phyloP scores from a whole-genome alignment of 441 rosid species.

The Gossypium trilobum region DNA sequence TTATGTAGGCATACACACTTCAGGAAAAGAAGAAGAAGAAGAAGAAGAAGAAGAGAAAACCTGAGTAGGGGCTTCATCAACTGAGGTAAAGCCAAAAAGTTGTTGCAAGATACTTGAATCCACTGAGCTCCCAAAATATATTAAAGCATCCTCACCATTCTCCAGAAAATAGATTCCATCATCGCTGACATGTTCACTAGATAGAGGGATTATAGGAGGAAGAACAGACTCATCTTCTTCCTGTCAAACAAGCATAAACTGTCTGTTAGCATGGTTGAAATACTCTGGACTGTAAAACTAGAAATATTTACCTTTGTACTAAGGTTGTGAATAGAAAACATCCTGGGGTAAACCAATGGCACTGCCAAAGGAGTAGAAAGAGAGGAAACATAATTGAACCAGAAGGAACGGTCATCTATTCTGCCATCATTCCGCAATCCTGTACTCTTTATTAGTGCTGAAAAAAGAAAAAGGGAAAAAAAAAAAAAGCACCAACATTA shows the following conservation, averaged over 20 bases:
- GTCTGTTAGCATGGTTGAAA: slow-evolving; percentile 11
- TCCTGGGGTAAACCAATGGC: slow-evolving; percentile 84
- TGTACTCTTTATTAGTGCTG: slow-evolving; percentile 72
- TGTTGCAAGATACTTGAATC: slow-evolving; percentile 51
- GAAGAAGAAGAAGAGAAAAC: slow-evolving; percentile 26
- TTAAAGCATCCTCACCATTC: slow-evolving; percentile 79
- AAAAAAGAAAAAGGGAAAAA: slow-evolving; percentile 5
- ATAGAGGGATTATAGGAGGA: slow-evolving; percentile 70
- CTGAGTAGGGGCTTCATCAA: slow-evolving; percentile 60
- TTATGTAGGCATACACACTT: neutral
- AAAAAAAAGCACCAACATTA: neutral
- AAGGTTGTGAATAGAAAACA: slow-evolving; percentile 79
- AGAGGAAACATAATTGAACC: slow-evolving; percentile 69
- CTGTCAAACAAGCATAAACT: slow-evolving; percentile 31
- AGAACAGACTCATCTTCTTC: slow-evolving; percentile 50
- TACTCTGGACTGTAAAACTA: neutral
- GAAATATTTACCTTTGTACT: slow-evolving; percentile 42
- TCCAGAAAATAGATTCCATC: slow-evolving; percentile 95
- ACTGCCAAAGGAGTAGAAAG: slow-evolving; percentile 67
- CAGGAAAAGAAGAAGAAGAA: neutral
- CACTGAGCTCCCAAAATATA: slow-evolving; percentile 66
- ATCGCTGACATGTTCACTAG: slow-evolving; percentile 73
- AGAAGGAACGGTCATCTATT: slow-evolving; percentile 81
- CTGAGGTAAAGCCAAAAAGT: slow-evolving; percentile 50
- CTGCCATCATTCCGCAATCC: slow-evolving; percentile 75